A percentile compares a stretch with the other conserved stretches of the same genome.
Evolutionary conservation across 805 yeast species (phyloP).

Genomic region (Wickerhamomyces canadensis): DNA sequence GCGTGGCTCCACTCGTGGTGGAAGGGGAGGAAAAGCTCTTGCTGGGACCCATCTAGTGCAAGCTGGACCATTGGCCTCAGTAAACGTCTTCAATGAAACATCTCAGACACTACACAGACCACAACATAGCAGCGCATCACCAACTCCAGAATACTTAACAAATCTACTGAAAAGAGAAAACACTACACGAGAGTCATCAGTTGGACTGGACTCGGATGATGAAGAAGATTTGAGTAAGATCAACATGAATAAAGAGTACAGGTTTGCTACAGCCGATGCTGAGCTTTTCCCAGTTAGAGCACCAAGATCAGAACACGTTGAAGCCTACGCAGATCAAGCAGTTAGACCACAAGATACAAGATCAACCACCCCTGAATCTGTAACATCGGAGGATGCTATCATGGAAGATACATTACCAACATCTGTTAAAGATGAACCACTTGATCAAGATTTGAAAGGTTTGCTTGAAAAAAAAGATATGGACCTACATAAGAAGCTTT

Average conservation of each 20-base stretch:
- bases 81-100: conserved; percentile 30
- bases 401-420: conserved; percentile 4
- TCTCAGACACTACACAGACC: conserved; percentile 16
- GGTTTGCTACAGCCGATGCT: conserved; percentile 40
- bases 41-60: conserved; percentile 57
- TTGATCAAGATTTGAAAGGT: conserved; percentile 12
- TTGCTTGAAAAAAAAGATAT: conserved; percentile 20
- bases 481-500: conserved; percentile 24
- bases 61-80: conserved; percentile 70
- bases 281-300: conserved; percentile 70
- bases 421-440: conserved; percentile 19
- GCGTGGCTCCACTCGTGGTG: conserved; percentile 16
- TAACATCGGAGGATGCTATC: conserved; percentile 9
- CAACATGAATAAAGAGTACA: conserved; percentile 59
- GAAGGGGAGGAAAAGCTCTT: conserved; percentile 23
- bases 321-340: conserved; percentile 32
- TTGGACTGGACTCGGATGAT: conserved; percentile 30
- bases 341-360: conserved; percentile 21
- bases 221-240: conserved; percentile 42
- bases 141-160: conserved; percentile 38
- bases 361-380: conserved; percentile 23
- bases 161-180: conserved; percentile 27
- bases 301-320: conserved; percentile 42
- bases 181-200: conserved; percentile 16
- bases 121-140: conserved; percentile 26